Conservation (phyloP, 192 early-diverging fungal species). For the Diversispora epigaea region DNA sequence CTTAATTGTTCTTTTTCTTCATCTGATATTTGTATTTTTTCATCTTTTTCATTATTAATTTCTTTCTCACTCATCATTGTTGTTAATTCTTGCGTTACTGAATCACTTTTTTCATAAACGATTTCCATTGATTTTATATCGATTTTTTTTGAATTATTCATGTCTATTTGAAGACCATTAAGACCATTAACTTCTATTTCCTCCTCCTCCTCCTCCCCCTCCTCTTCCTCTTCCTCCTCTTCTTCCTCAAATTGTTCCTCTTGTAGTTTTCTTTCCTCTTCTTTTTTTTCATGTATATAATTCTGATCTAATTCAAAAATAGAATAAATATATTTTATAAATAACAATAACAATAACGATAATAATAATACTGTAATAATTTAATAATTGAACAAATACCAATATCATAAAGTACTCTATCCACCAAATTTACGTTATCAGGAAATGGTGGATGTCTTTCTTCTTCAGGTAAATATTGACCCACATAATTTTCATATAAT, state of each 20-base stretch:
- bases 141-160: conserved; percentile 7
- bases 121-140: background rate
- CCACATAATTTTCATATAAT: conserved; percentile 46
- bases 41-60: conserved; percentile 39
- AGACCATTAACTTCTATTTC: conserved; percentile 26
- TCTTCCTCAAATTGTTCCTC: conserved; percentile 38
- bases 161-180: background rate
- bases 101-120: background rate
- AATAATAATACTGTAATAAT: background rate
- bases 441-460: conserved; percentile 34
- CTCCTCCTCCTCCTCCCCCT: conserved; percentile 35
- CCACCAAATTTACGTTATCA: conserved; percentile 37
- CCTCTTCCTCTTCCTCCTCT: conserved; percentile 42
- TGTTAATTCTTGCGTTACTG: background rate
- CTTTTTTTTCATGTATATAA: conserved; percentile 34
- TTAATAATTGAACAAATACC: conserved; percentile 2
- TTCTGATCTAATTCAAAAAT: conserved; percentile 31
- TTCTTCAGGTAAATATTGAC: conserved; percentile 39
- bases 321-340: background rate
- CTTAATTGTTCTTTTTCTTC: conserved; percentile 31
- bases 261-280: conserved; percentile 25
- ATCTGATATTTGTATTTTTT: conserved; percentile 10
- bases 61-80: background rate
- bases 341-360: background rate
- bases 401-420: conserved; percentile 40